These are phyloP conservation scores for Lyophyllum semitale DNA, from an alignment of 768 basidiomycete species.

Conservation along the genomic window DNA sequence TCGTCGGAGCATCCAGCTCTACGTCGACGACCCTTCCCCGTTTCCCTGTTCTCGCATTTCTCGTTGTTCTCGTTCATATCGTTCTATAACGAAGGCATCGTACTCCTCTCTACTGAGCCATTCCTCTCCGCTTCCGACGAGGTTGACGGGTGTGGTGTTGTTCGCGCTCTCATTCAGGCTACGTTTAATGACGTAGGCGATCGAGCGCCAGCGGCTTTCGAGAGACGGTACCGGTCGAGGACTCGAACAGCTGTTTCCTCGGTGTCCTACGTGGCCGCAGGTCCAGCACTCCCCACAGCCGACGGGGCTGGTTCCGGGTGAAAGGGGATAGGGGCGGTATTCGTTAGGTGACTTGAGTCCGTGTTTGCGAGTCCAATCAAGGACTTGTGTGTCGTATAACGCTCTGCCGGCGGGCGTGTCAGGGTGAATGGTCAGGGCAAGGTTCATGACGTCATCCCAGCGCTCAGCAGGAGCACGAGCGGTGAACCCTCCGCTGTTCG, in stretches of 20 bases:
- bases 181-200: neutral
- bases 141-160: neutral
- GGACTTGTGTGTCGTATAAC: neutral
- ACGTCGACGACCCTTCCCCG: neutral
- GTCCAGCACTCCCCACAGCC: conserved; percentile 21
- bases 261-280: neutral
- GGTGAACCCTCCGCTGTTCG: neutral
- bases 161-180: neutral
- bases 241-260: conserved; percentile 13
- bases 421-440: neutral
- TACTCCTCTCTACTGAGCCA: neutral
- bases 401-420: neutral
- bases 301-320: conserved; percentile 20
- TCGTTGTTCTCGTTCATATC: neutral
- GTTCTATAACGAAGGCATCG: neutral
- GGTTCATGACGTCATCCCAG: neutral
- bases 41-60: neutral
- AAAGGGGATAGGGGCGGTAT: conserved; percentile 21
- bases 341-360: neutral
- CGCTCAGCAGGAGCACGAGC: neutral
- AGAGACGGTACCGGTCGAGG: neutral
- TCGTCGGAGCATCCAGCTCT: neutral
- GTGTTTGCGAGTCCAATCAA: neutral
- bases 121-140: neutral
- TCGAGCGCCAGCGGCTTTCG: conserved; percentile 17